A percentile compares a stretch with the other conserved stretches of the same genome.
phyloP scores from a whole-genome alignment of 805 yeast genomes.

The Monosporozyma siamensis region DNA sequence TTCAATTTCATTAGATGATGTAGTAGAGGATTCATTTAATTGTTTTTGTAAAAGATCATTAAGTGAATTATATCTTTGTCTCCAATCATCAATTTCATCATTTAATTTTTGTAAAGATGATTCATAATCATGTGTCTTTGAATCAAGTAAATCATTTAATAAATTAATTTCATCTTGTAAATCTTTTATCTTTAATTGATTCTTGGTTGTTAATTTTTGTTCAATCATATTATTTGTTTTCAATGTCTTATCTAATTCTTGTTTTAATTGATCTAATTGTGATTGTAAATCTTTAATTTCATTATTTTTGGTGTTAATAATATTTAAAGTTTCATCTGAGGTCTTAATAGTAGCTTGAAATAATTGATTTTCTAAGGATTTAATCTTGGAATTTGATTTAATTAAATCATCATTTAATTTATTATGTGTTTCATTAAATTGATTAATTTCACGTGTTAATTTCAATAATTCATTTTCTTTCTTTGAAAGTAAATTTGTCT shows the following conservation, averaged over 20 bases:
- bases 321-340: conserved; percentile 13
- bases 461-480: neutral
- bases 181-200: conserved; percentile 7
- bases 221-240: conserved; percentile 4
- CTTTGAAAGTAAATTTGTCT: neutral
- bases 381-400: conserved; percentile 2
- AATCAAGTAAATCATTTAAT: neutral
- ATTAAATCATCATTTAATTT: conserved; percentile 2
- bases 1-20: neutral
- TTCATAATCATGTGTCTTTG: neutral
- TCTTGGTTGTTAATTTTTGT: conserved; percentile 4
- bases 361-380: conserved; percentile 13
- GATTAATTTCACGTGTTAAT: neutral
- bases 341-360: conserved; percentile 15
- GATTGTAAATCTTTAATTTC: conserved; percentile 12
- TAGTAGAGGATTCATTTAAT: conserved; percentile 2
- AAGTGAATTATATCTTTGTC: conserved; percentile 4
- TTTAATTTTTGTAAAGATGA: neutral
- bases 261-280: conserved; percentile 1
- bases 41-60: conserved; percentile 4
- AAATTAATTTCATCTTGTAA: conserved; percentile 10
- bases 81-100: conserved; percentile 5
- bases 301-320: conserved; percentile 13
- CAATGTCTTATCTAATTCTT: conserved; percentile 4
- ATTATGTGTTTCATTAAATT: neutral